phyloP scores from a whole-genome alignment of 148 eudicot species.

The Rheum nobile region DNA sequence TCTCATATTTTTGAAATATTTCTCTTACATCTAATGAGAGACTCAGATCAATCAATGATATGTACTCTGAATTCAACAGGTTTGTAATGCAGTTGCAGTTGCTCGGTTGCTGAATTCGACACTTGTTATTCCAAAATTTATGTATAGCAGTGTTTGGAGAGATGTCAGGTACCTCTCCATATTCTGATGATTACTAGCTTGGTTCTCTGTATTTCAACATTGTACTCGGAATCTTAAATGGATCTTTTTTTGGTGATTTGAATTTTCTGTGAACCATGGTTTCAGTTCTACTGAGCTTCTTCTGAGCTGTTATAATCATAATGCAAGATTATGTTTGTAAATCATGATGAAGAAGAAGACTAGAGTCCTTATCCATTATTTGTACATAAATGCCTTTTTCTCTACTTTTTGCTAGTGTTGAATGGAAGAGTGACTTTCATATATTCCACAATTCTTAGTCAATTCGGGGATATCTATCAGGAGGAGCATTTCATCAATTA shows the following conservation, averaged over 20 bases:
- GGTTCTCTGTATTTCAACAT: not conserved
- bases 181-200: not conserved
- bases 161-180: slow-evolving; percentile 56
- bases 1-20: not conserved
- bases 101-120: slow-evolving; percentile 95
- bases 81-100: slow-evolving; percentile 96
- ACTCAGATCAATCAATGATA: not conserved
- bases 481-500: slow-evolving; percentile 85
- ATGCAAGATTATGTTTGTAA: not conserved
- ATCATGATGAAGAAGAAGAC: not conserved
- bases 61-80: slow-evolving; percentile 31
- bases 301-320: not conserved
- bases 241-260: not conserved
- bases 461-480: slow-evolving; percentile 99
- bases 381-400: not conserved
- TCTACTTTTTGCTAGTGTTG: slow-evolving; percentile 8
- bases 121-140: slow-evolving; percentile 82
- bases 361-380: not conserved
- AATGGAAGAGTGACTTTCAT: slow-evolving; percentile 46
- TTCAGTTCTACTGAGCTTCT: not conserved
- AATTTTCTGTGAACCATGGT: not conserved
- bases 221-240: not conserved
- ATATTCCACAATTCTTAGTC: slow-evolving; percentile 73
- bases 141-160: slow-evolving; percentile 97
- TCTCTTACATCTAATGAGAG: not conserved